Evolutionary conservation across 768 basidiomycete genomes (phyloP), one percentile per base, ranked within the genome.

Genomic region (Boletus bicolor): DNA sequence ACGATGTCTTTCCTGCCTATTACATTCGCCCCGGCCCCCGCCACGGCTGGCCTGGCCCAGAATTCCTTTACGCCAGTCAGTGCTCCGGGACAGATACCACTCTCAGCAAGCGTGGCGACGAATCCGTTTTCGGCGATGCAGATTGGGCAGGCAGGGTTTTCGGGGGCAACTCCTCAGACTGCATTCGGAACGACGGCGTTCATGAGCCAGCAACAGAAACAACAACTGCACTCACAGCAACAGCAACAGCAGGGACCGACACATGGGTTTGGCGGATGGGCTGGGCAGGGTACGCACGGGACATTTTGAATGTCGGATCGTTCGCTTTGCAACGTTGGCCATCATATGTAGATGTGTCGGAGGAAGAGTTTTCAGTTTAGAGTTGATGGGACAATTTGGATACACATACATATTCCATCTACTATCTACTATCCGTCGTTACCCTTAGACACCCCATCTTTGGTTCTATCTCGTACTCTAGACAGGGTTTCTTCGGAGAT

Each of bases 151-250:
- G 14, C 26, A 1, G 65, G 58, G 12, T 66, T 65, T 28, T 48
- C 63, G 45, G 53, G 58, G 26, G 64, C 58, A 56, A 67, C 70
- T 7, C 69, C 75, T 12, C 75, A 75, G 39, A 55, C 60, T 12
- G 67, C 47, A 11, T 63, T 64, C 49, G 59, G 54, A 39, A 47
- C 57, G 26, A 53, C 58, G 17, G 37, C 63, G 30, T 57, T 57
- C 28, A 28, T 53, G 35, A 56, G 50, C 55, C 66, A 63, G 26
- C 72, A 70, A 17, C 68, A 39, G 26, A 30, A 12, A 9, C 49
- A 39, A 19, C 24, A 39, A 14, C 8, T 49, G 0, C 14, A 49
- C 28, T 7, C 26, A 48, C 47, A 46, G 30, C 45, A 65, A 43
- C 69, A 64, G 53, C 68, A 63, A 19, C 64, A 60, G n/a, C 71